Base-by-base conservation (phyloP, 768 basidiomycete genomes). In the Porpolomopsis calyptriformis region DNA sequence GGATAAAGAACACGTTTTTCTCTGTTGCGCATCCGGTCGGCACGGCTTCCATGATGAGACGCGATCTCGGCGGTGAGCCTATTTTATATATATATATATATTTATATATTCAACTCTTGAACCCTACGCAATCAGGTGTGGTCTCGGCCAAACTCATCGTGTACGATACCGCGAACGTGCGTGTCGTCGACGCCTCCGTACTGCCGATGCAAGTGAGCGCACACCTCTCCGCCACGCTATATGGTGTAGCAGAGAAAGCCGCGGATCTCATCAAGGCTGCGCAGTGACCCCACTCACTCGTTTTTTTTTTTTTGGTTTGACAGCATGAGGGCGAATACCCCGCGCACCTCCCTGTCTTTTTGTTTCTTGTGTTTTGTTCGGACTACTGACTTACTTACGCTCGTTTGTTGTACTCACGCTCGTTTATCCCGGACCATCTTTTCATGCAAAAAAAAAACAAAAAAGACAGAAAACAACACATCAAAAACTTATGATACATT, bases 211-310 rank as follows among this genome's bases (percentile, higher is more conserved):
- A 74, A 45, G 53, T 77, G 36, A 69, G 69, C 48, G 71, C 71
- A 2, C 71, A 73, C 49, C 47, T 73, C 45, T 64, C 64, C 25
- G 64, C 69, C 10, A 72, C 74, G 46, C 55, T 75, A 27, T 77
- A 73, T 52, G 74, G 70, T 18, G 63, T 78, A n/a, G 73, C 73
- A 5, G 75, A 76, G 60, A 74, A 74, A 55, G 73, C 73, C 14
- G 73, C 72, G 3, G 69, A 72, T 48, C 52, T 76, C 31, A 74
- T 74, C 55, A 72, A 71, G 52, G 69, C 69, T 4, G 51, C 61
- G 20, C 57, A 61, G 14, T 58, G 31, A 55, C 14, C 16, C 14
- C 36, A 38, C n/a, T n/a, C n/a, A n/a, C n/a, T n/a, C n/a, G n/a
- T n/a, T n/a, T n/a, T n/a, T n/a, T n/a, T n/a, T n/a, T n/a, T n/a